A percentile compares a stretch with the other conserved stretches of the same genome.
phyloP scores from a whole-genome alignment of 495 filamentous ascomycete species.

The Penicillium cosmopolitanum region DNA sequence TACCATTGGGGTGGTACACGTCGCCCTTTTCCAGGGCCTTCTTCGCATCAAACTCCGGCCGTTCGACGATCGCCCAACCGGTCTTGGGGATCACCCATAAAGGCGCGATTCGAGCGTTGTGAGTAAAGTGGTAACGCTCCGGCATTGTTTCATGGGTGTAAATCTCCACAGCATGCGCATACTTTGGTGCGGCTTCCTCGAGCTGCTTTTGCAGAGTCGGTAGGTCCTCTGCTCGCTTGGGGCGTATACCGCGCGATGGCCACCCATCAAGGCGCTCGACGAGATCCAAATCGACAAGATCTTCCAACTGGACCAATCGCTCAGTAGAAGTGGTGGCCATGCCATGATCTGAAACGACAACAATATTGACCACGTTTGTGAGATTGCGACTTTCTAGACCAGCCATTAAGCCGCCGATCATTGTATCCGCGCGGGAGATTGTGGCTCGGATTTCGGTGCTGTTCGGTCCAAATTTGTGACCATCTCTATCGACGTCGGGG shows the following conservation, averaged over 20 bases:
- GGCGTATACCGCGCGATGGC: constrained; percentile 87
- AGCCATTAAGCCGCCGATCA: constrained; percentile 74
- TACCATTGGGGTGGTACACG: constrained; percentile 72
- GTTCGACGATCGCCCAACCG: constrained; percentile 85
- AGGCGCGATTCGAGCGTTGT: constrained; percentile 86
- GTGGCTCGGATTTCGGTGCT: constrained; percentile 82
- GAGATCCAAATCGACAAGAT: constrained; percentile 72
- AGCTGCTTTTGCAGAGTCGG: constrained; percentile 41
- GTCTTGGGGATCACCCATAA: constrained; percentile 90
- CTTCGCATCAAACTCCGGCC: constrained; percentile 72
- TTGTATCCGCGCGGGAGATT: constrained; percentile 74
- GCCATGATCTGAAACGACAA: constrained; percentile 97
- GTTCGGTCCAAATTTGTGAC: constrained; percentile 89
- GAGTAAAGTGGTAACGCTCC: constrained; percentile 81
- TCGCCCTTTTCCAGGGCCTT: constrained; percentile 61
- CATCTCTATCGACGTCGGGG: constrained; percentile 83
- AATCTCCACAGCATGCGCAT: constrained; percentile 73
- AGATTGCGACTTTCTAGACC: constrained; percentile 82
- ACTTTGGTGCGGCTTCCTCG: constrained; percentile 48
- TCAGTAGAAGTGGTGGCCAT: constrained; percentile 89
- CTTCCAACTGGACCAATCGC: constrained; percentile 91
- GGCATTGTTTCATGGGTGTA: constrained; percentile 89
- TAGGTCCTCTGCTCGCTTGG: constrained; percentile 64
- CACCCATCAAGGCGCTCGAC: constrained; percentile 91
- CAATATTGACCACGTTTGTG: constrained; percentile 88